phyloP scores from a whole-genome alignment of 352 stramenopile species.

The Phytophthora brassicae region DNA sequence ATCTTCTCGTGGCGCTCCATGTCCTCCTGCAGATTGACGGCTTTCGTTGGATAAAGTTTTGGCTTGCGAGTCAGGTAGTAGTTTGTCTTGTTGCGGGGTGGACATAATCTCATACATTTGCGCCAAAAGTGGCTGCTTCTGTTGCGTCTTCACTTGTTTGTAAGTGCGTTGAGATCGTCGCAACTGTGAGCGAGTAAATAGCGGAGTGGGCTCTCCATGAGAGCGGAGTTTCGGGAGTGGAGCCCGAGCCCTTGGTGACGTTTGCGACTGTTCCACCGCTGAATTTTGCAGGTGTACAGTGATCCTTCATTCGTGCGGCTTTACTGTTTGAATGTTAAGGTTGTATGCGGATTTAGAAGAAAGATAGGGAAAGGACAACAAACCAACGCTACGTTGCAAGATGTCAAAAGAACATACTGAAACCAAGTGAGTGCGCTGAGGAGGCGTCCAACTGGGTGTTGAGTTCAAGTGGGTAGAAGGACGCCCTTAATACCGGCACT shows the following conservation, averaged over 20 bases:
- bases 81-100: conserved; percentile 30
- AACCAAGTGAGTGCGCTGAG: conserved; percentile 9
- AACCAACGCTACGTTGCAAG: conserved; percentile 18
- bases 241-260: conserved; percentile 19
- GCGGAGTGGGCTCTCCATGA: conserved; percentile 9
- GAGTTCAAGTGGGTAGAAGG: too few species aligned
- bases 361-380: conserved; percentile 2
- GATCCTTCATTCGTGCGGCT: not conserved
- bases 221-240: conserved; percentile 18
- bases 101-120: conserved; percentile 41
- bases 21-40: conserved; percentile 16
- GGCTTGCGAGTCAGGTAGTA: conserved; percentile 26
- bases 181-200: conserved; percentile 8
- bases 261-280: conserved; percentile 7
- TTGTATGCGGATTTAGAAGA: conserved; percentile 12
- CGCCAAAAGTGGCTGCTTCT: too few species aligned
- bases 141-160: too few species aligned
- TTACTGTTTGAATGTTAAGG: not conserved
- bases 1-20: conserved; percentile 31
- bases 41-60: conserved; percentile 23
- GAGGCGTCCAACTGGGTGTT: conserved; percentile 19
- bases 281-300: conserved; percentile 20
- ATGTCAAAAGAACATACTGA: conserved; percentile 22
- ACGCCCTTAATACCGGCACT: too few species aligned
- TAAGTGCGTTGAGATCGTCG: not conserved